Base-by-base conservation (phyloP, 257 asterid species). In the Fraxinus quadrangulata region DNA sequence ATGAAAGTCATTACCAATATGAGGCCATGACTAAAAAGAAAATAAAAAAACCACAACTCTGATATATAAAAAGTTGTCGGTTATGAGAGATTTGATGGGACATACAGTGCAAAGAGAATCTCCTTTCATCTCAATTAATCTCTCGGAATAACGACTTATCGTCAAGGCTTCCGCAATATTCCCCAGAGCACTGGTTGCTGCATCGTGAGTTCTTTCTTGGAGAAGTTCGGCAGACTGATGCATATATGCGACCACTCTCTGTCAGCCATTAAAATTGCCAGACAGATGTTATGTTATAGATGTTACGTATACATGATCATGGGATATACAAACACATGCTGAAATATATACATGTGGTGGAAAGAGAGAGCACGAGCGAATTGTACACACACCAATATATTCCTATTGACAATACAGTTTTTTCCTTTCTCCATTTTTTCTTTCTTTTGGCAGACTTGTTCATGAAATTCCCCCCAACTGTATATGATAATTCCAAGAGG, bases 61-160 rank as follows among this genome's bases (percentile, higher is more conserved):
- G 23, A 54, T 16, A 31, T n/a, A n/a, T n/a, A 49, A 39, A 77
- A 49, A 34, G 24, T 49, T n/a, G 78, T 30, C 26, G 67, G 80
- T 74, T 47, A 47, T 77, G 13, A 42, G 67, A 73, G 66, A 61
- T 37, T 77, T 13, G 40, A 74, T 40, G 73, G 83, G 42, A 82
- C 96, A 74, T 84, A 95, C 99, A 88, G 77, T 81, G 87, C 86
- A 89, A 51, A 95, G 83, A 40, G 92, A 94, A 86, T 92, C 93
- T 81, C 92, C 98, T 86, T 91, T 95, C 94, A 93, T 85, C 94
- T 91, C 87, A 80, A 91, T 86, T 78, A 93, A 84, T 79, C 80
- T 87, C 83, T 95, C 99, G 2, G 98, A 95, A 81, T 84, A 89
- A 77, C 87, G 85, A 85, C 99, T 89, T 70, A 88, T 83, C 34